Percentiles rank a stretch among this genome's conserved stretches.
phyloP scores from a whole-genome alignment of 2,329 filamentous ascomycete species.

The Arthroderma sp. region DNA sequence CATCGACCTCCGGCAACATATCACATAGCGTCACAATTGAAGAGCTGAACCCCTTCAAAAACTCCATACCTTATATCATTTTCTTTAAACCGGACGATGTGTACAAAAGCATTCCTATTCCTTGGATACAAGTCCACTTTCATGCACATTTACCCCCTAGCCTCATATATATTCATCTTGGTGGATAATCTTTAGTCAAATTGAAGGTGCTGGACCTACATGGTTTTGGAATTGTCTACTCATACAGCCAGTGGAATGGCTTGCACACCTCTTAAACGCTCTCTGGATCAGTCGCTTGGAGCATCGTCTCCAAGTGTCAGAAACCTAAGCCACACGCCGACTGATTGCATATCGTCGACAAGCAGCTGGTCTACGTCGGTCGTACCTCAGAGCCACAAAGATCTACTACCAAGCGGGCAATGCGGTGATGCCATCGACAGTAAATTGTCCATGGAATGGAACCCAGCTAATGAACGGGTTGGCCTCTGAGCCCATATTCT shows the following conservation, averaged over 20 bases:
- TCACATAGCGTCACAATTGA: not conserved
- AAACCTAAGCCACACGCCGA: not conserved
- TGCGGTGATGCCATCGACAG: not conserved
- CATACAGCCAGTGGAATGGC: not conserved
- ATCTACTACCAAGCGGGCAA: not conserved
- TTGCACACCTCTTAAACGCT: not conserved
- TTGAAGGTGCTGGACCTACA: not conserved
- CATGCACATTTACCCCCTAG: not conserved
- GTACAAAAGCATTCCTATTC: not conserved
- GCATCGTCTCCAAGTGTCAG: not conserved
- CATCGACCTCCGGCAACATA: not conserved
- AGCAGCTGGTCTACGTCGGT: not conserved
- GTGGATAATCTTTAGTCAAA: not conserved
- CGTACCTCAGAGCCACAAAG: not conserved
- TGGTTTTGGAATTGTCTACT: not conserved
- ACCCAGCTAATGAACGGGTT: not conserved
- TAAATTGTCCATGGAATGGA: not conserved
- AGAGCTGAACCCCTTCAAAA: not conserved
- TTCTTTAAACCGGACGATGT: not conserved
- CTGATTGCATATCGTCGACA: not conserved
- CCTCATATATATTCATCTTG: not conserved
- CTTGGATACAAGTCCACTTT: not conserved
- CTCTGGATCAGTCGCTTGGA: not conserved
- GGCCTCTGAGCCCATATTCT: not conserved
- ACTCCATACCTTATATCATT: not conserved